Conservation (phyloP, 306 rosid species). For the Prunus armeniaca region DNA sequence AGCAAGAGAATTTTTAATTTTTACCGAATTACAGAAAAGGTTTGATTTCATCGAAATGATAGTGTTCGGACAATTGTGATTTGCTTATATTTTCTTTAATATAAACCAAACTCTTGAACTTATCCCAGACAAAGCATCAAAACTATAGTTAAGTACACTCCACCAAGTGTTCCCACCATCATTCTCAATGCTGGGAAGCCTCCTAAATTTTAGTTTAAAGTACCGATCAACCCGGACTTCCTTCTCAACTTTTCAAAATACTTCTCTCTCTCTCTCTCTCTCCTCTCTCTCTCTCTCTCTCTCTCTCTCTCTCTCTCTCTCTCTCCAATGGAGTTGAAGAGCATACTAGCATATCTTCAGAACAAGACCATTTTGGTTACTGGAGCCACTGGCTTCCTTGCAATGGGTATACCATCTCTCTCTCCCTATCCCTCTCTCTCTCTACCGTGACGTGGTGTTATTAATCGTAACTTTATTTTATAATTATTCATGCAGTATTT, state of each 20-base stretch:
- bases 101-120: background rate
- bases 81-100: background rate
- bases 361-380: constrained; percentile 30
- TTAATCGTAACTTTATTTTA: background rate
- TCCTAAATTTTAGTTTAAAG: background rate
- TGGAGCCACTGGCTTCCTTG: constrained; percentile 28
- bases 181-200: background rate
- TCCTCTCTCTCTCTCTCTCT: background rate
- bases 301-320: too few relatives aligned
- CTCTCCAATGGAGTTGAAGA: constrained; percentile 36
- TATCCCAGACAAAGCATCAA: background rate
- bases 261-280: background rate
- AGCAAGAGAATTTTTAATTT: too few relatives aligned
- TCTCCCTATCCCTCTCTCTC: background rate
- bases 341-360: constrained; percentile 3
- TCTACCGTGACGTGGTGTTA: background rate
- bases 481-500: constrained; percentile 17
- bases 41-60: too few relatives aligned
- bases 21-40: too few relatives aligned
- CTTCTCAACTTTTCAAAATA: background rate
- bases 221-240: background rate
- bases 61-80: too few relatives aligned
- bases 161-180: background rate
- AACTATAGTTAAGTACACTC: background rate
- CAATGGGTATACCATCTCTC: constrained; percentile 10